Evolutionary conservation across 2,329 filamentous ascomycete species (phyloP).

Genomic region (Penicillium thymicola): DNA sequence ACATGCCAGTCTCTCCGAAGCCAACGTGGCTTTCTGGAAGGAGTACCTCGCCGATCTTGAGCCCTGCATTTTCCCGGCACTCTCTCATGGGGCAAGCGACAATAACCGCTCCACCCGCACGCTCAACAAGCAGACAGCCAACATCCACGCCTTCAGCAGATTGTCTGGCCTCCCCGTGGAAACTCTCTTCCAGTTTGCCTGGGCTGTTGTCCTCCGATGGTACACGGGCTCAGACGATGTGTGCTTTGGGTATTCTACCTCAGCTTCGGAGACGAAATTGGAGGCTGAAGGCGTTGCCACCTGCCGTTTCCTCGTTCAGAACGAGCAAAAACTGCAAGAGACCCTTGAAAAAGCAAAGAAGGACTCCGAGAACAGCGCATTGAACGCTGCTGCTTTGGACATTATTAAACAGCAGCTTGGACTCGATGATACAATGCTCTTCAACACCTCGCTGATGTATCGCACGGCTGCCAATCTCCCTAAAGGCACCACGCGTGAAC

Average conservation of each 20-base stretch:
- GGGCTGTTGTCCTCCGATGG: constrained; percentile 44
- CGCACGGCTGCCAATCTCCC: constrained; percentile 7
- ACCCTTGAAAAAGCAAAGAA: constrained; percentile 21
- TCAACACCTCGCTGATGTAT: constrained; percentile 34
- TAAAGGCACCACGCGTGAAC: constrained; percentile 3
- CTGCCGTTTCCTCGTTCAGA: constrained; percentile 26
- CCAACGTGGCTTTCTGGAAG: constrained; percentile 46
- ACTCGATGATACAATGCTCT: constrained; percentile 23
- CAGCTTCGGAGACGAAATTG: constrained; percentile 37
- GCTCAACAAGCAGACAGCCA: constrained; percentile 19
- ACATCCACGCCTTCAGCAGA: constrained; percentile 26
- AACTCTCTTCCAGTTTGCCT: constrained; percentile 41
- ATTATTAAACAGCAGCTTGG: constrained; percentile 28
- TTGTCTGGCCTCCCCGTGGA: constrained; percentile 19
- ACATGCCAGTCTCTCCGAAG: constrained; percentile 20
- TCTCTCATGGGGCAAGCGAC: constrained; percentile 14
- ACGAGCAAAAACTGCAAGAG: constrained; percentile 22
- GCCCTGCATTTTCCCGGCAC: constrained; percentile 46
- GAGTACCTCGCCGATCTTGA: constrained; percentile 44
- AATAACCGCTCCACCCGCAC: constrained; percentile 12
- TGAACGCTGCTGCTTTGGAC: constrained; percentile 22
- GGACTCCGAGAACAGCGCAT: constrained; percentile 17
- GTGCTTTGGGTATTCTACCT: constrained; percentile 45
- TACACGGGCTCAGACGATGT: constrained; percentile 46
- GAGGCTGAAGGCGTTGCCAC: constrained; percentile 12